Base-by-base conservation (phyloP, 148 eudicot species). In the Nyssa sinensis region DNA sequence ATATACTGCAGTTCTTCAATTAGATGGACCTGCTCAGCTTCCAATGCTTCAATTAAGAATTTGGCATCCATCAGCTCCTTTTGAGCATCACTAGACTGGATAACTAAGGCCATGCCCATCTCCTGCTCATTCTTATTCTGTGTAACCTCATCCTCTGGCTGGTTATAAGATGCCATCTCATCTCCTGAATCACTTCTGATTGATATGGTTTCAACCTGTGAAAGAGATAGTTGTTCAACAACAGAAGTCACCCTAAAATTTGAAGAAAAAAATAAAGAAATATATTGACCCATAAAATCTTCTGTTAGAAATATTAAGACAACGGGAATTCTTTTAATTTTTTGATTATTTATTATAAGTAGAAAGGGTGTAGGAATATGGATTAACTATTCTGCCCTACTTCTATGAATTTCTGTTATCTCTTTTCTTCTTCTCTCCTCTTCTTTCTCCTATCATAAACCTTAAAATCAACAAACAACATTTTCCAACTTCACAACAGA, bases 21-120 rank as follows among this genome's bases (percentile, higher is more conserved):
- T 53, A 85, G 77, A 44, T 51, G 66, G 70, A 73, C 39, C 71
- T 84, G 81, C 77, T 87, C 75, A 58, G 44, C 30, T 77, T 84
- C 78, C 77, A 84, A 67, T 73, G 88, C 74, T 79, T 85, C 79
- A 34, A 81, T 72, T 69, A 79, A 71, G 29, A 77, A 55, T 57
- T 74, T 70, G 29, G 86, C 78, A 68, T 82, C 83, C 65, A 34
- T 41, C 41, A 84, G 59, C 69, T 82, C 84, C 60, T 82, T 64
- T 31, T 71, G 30, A 66, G 55, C 29, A 64, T 71, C 62, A 31
- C 67, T 62, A 64, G 71, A 62, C 62, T 64, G 70, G 72, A 73
- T 64, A 61, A 51, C 51, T 41, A 53, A 25, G 10, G 59, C 16
- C 28, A 58, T 33, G 25, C 41, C 71, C 11, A 60, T 77, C 76